Evolutionary conservation across 106 monocot species (phyloP), one percentile per base, ranked within the genome.

Genomic region (Allium fistulosum): DNA sequence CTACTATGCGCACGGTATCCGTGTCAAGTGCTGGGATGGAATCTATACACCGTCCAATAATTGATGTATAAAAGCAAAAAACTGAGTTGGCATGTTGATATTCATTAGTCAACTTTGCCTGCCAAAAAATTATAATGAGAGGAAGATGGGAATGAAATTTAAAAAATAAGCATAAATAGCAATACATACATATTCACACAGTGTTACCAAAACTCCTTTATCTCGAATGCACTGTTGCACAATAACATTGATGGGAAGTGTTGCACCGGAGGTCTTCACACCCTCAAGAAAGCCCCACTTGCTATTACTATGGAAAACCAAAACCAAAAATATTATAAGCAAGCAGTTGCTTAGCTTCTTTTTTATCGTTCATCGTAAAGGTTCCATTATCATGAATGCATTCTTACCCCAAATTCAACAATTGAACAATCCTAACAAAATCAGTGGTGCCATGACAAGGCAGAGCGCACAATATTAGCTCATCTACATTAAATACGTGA

Each of bases 221-320:
- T 97, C 97, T 55, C 84, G 86, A 53, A 90, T 67, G 67, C 97
- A 92, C 72, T 97, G 97, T 57, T 97, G 88, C 74, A 87, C 89
- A 4, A 97, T 78, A 46, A 92, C 76, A 51, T 83, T 82, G 65
- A 92, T 86, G 2, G 97, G 88, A 61, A 87, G 89, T 14, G 89
- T 78, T 1, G 97, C 97, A 12, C 97, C 97, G 6, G 88, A 86
- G 16, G 78, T 45, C 73, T 97, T 92, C 7, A 86, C 78, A 9
- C 84, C 89, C 70, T 87, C 97, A 22, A 97, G 80, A 81, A 97
- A 97, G 22, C 72, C 71, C 97, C 97, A 97, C 60, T 84, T 87
- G 14, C 69, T 84, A 74, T 85, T 89, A 45, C 89, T 95, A 65
- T 1, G 37, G 1, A 37, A 37, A 37, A 37, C 2, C 37, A 37